phyloP scores from a whole-genome alignment of 2,329 filamentous ascomycete genomes.

The Pestalotiopsis sp. region DNA sequence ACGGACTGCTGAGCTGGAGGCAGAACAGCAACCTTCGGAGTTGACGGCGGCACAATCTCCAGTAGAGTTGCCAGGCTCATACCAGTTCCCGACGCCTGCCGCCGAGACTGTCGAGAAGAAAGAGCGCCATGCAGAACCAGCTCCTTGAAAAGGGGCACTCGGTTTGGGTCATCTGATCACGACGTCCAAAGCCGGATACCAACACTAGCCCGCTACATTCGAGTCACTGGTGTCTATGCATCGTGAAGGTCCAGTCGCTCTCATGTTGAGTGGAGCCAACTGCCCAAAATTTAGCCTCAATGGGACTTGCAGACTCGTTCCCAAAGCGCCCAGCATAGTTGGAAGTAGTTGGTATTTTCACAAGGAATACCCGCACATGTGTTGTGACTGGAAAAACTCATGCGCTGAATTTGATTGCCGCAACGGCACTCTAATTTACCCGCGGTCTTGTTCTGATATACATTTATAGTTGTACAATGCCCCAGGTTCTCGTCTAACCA shows the following conservation, averaged over 20 bases:
- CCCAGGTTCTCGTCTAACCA: slow-evolving; percentile 10
- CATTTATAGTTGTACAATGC: slow-evolving; percentile 11
- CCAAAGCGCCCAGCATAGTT: too few relatives aligned
- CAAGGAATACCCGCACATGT: neutral
- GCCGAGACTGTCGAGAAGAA: neutral
- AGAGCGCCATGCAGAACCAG: neutral
- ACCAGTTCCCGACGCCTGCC: neutral
- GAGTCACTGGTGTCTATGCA: too few relatives aligned
- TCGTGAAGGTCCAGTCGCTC: too few relatives aligned
- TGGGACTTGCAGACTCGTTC: too few relatives aligned
- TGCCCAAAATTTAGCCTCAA: too few relatives aligned
- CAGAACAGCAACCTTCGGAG: neutral
- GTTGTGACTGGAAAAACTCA: neutral
- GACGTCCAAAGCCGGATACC: too few relatives aligned
- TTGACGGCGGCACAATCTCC: neutral
- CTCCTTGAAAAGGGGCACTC: neutral
- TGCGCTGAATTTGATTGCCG: neutral
- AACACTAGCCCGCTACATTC: too few relatives aligned
- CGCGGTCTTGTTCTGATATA: slow-evolving; percentile 7
- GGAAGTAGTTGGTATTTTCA: too few relatives aligned
- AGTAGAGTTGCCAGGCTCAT: neutral
- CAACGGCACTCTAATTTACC: neutral
- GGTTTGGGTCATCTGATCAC: too few relatives aligned
- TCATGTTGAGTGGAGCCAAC: too few relatives aligned
- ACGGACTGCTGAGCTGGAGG: neutral